phyloP scores from a whole-genome alignment of 139 green algal genomes.

The Chlorella vulgaris region DNA sequence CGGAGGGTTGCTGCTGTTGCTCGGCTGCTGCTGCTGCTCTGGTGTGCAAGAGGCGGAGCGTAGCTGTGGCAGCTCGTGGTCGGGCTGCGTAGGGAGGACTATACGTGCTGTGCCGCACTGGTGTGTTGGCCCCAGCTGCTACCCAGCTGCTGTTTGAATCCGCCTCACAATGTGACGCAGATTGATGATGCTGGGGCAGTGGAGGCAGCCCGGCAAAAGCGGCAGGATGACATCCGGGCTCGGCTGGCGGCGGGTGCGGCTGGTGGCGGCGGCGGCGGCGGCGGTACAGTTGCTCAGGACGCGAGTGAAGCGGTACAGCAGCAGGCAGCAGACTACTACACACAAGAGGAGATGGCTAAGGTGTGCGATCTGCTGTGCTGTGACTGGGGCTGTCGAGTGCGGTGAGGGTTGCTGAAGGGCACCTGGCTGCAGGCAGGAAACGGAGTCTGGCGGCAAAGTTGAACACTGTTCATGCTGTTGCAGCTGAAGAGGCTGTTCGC shows the following conservation, averaged over 20 bases:
- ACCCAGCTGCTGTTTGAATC: neutral
- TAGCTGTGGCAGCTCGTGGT: too few species aligned
- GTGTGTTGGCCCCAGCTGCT: neutral
- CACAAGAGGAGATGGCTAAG: slow-evolving; percentile 66
- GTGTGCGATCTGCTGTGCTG: neutral
- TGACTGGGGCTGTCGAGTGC: neutral
- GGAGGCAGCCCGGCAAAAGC: slow-evolving; percentile 39
- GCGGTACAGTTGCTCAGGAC: neutral
- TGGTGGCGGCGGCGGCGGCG: slow-evolving; percentile 3
- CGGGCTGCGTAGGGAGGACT: too few species aligned
- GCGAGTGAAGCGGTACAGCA: neutral
- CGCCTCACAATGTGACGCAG: neutral
- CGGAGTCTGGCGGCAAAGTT: too few species aligned
- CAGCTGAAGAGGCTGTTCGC: too few species aligned
- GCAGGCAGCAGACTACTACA: slow-evolving; percentile 73
- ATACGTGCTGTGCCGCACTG: neutral
- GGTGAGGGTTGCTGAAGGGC: too few species aligned
- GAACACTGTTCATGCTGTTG: too few species aligned
- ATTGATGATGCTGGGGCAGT: slow-evolving; percentile 53
- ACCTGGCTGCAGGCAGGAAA: too few species aligned
- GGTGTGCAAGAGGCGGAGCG: too few species aligned
- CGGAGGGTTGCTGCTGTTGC: neutral
- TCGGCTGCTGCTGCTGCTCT: neutral
- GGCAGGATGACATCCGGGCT: slow-evolving; percentile 63
- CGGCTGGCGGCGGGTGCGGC: slow-evolving; percentile 58